Evolutionary conservation across 306 rosid genomes (phyloP), one percentile per base, ranked within the genome.

Genomic region (Cucurbita ficifolia): DNA sequence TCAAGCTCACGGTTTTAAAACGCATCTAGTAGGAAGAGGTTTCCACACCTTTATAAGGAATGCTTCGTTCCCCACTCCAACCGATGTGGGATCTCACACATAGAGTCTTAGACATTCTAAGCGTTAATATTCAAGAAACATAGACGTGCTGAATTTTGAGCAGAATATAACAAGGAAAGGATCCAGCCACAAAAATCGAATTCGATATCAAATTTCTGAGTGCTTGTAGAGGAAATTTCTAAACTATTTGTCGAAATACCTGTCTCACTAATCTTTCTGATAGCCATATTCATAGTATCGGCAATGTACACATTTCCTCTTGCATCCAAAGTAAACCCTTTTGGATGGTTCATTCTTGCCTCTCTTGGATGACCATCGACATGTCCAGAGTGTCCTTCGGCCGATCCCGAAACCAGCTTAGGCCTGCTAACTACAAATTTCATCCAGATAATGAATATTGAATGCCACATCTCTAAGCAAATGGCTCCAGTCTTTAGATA

Each of bases 231-330:
- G 35, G 55, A 40, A 68, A 48, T 69, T 6, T 55, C 65, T 63
- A 35, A 36, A 71, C 53, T 11, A 75, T 76, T 46, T 0, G 46
- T 53, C 18, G 43, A 75, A 50, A 42, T 74, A 91, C 99, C 99
- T 69, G 87, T 81, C 52, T 95, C 92, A 81, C 86, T 82, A 83
- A 95, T 91, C 81, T 95, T 95, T 84, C 99, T 85, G 75, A 95
- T 89, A 76, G 92, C 99, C 96, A 89, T 95, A 79, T 95, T 95
- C 88, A 88, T 76, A 29, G 99, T 88, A 84, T 95, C 99, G 53
- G 99, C 99, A 76, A 95, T 79, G 79, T 95, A 95, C 77, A 95
- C 78, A 70, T 95, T 95, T 65, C 99, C 99, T 43, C 82, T 83
- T 58, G 81, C 96, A 82, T 95, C 99, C 76, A 83, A 81, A 17